These are phyloP conservation scores for Russula griseocarnosa DNA, from an alignment of 768 basidiomycete species.

Conservation along the genomic window DNA sequence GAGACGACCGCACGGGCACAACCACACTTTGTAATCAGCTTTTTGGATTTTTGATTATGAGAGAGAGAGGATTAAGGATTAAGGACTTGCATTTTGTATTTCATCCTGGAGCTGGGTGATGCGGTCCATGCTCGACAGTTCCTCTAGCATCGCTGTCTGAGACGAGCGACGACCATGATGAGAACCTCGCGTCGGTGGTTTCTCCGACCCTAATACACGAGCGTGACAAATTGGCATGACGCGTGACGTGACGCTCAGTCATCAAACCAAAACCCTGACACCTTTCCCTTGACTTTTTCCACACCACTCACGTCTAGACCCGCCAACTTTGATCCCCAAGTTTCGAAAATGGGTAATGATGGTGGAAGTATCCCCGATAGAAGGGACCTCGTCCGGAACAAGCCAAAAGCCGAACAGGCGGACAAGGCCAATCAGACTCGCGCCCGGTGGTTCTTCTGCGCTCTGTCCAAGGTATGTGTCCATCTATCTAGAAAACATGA, in stretches of 20 bases:
- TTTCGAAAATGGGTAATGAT: slow-evolving; percentile 69
- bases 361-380: slow-evolving; percentile 86
- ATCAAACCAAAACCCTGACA: neutral
- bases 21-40: neutral
- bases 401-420: slow-evolving; percentile 78
- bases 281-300: neutral
- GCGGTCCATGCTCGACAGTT: slow-evolving; percentile 91
- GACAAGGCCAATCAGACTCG: slow-evolving; percentile 88
- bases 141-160: slow-evolving; percentile 82
- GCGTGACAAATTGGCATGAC: slow-evolving; percentile 12
- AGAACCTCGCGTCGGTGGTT: neutral
- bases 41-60: neutral
- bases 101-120: slow-evolving; percentile 94
- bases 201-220: neutral
- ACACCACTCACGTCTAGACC: neutral
- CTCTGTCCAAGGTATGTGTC: slow-evolving; percentile 78
- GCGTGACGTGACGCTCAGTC: neutral
- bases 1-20: too few species aligned
- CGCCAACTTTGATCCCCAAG: neutral
- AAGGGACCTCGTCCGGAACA: slow-evolving; percentile 69
- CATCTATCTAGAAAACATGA: neutral
- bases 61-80: too few species aligned
- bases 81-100: slow-evolving; percentile 67
- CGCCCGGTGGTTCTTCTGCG: slow-evolving; percentile 90
- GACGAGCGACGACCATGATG: slow-evolving; percentile 14